Evolutionary conservation across 2,329 filamentous ascomycete species (phyloP), one percentile per base, ranked within the genome.

Genomic region (Venturia effusa): DNA sequence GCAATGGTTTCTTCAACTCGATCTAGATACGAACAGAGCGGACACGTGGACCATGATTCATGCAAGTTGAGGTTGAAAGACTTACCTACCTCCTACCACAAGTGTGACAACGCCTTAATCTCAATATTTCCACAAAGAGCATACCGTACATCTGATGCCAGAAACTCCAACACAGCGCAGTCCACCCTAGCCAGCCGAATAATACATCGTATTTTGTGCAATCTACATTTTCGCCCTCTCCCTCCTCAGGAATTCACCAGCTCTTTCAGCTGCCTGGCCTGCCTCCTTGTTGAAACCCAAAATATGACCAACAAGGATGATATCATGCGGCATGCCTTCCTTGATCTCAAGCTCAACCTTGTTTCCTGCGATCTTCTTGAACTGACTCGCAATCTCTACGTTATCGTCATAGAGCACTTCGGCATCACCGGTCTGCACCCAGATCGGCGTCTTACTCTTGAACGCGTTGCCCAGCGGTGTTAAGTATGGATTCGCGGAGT

Each of bases 251-350:
- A 66, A 79, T 63, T 74, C 72, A 1, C 74, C 76, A 6, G 74
- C 77, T 65, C 72, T 70, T 71, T 73, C 72, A 13, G 71, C 73
- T 61, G 67, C 70, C 41, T 67, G 65, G n/a, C 30, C 64, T 30
- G 71, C 74, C 68, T 76, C 74, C 54, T 75, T 70, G 60, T 75
- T 68, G 65, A 80, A 82, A 0, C 79, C 80, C 2, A 79, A 27
- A 1, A 73, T 19, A 22, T 71, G 65, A 0, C 76, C 79, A 1
- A 78, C 2, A 1, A 78, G 61, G 22, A 80, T 65, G 7, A 81
- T 76, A 69, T 82, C 81, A 68, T 83, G 80, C 24, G 75, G 74
- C 4, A 73, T 77, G 11, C 70, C 66, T 59, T 74, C 67, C 67
- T 78, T 77, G 3, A 78, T 70, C 66, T 78, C 72, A 15, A 79